A percentile compares a stretch with the other conserved stretches of the same genome.
Conservation (phyloP, 1,284 basidiomycete genomes). For the Malassezia dermatis region DNA sequence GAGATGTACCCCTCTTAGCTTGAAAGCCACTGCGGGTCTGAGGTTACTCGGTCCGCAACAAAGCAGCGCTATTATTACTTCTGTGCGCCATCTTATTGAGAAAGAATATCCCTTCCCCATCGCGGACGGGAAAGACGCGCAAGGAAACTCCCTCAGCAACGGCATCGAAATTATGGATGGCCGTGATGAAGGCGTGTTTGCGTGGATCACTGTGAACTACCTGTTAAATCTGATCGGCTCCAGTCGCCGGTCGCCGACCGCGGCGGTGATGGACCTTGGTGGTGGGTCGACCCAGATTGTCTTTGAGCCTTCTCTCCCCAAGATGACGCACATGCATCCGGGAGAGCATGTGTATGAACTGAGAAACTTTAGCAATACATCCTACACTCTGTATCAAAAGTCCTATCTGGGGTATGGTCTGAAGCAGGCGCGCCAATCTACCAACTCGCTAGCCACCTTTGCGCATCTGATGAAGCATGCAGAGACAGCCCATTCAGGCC, state of each 20-base stretch:
- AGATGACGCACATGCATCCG: constrained; percentile 56
- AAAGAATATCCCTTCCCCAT: constrained; percentile 62
- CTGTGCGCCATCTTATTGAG: constrained; percentile 61
- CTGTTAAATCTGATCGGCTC: constrained; percentile 37
- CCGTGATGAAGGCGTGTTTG: constrained; percentile 80
- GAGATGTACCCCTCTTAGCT: constrained; percentile 73
- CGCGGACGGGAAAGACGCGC: constrained; percentile 28
- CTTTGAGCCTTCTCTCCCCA: constrained; percentile 64
- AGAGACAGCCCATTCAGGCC: constrained; percentile 19
- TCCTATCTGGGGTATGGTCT: constrained; percentile 74
- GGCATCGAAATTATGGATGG: constrained; percentile 67
- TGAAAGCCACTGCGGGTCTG: constrained; percentile 90
- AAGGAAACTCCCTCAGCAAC: constrained; percentile 17
- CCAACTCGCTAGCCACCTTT: constrained; percentile 82
- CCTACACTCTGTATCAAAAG: constrained; percentile 44
- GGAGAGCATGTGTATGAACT: constrained; percentile 92
- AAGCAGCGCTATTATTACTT: constrained; percentile 65
- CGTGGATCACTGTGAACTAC: constrained; percentile 98
- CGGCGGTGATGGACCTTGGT: constrained; percentile 88
- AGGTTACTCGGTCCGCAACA: constrained; percentile 62
- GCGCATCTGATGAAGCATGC: constrained; percentile 56
- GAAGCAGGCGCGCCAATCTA: constrained; percentile 74
- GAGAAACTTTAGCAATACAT: constrained; percentile 38
- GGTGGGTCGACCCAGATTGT: constrained; percentile 97
- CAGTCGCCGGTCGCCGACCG: constrained; percentile 54